Base-by-base conservation (phyloP, 768 basidiomycete genomes). In the Omphalotus guepiniiformis region DNA sequence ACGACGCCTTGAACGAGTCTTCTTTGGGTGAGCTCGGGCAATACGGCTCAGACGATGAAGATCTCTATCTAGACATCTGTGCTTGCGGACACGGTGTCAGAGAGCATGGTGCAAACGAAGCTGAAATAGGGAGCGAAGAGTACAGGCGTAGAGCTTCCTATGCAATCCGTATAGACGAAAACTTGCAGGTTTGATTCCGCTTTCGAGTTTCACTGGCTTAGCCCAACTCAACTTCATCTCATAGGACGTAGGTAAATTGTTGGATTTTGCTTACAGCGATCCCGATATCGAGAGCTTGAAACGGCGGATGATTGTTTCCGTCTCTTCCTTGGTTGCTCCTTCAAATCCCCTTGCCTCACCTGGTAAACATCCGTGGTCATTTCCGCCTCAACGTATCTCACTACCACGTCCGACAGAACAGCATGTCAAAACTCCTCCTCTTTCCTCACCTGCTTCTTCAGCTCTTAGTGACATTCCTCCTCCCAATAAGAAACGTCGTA, bases 251-350 rank as follows among this genome's bases (percentile, higher is more conserved):
- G 82, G 80, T 39, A 79, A 79, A 57, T 71, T 94, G 8, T 71
- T 87, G n/a, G 85, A 92, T 65, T 93, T 93, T 55, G 72, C 75
- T 39, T 90, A 90, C 62, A 69, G 69, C 11, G 83, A 92, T 63
- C 80, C 80, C 16, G 81, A 83, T 53, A 80, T 92, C 36, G 58
- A 71, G 22, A 83, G 84, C 15, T 61, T 90, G 48, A 78, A 84
- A 50, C 79, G 80, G 55, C 86, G 87, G 63, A 85, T 91, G 80
- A 67, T 29, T 16, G 15, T 65, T 45, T 62, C 77, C 28, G 74
- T 76, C 0, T 70, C 72, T 16, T 75, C 79, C 12, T 66, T 70
- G 42, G 70, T 75, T 22, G 76, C 77, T 43, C 75, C 79, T 23
- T 63, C 70, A 21, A 69, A 70, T 39, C 55, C 69, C 26, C 56